These are phyloP conservation scores for Ganoderma meredithae DNA, from an alignment of 1,284 basidiomycete genomes.

Conservation along the genomic window DNA sequence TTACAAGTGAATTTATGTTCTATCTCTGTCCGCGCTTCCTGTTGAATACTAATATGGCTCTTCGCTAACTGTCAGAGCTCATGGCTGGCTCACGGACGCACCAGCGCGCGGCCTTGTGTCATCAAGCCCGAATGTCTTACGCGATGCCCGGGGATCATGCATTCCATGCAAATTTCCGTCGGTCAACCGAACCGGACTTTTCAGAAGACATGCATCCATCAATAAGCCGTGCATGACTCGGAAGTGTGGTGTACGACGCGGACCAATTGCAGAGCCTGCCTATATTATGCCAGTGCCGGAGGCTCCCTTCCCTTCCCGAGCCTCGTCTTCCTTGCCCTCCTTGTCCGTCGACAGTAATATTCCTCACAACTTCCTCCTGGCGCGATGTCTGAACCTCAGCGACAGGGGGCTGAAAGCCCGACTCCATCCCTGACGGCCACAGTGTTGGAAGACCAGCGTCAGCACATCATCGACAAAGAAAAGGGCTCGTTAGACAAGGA, in stretches of 20 bases:
- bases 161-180: slow-evolving; percentile 1
- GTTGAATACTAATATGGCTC: neutral
- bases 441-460: neutral
- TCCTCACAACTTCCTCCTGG: neutral
- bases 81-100: neutral
- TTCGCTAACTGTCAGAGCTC: neutral
- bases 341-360: too few relatives aligned
- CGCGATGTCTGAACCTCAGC: neutral
- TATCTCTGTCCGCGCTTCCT: neutral
- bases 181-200: neutral
- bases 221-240: neutral
- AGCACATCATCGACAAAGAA: neutral
- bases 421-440: neutral
- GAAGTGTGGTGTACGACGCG: neutral
- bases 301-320: neutral
- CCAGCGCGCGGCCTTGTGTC: neutral
- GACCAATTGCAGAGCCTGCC: neutral
- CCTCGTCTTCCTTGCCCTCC: neutral
- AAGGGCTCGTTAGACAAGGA: neutral
- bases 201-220: neutral
- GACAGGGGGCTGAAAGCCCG: neutral
- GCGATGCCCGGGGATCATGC: slow-evolving; percentile 1
- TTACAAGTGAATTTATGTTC: neutral
- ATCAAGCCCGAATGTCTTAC: neutral
- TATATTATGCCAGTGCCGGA: neutral